Evolutionary conservation across 768 basidiomycete genomes (phyloP), one percentile per base, ranked within the genome.

Genomic region (Psilocybe azurescens): DNA sequence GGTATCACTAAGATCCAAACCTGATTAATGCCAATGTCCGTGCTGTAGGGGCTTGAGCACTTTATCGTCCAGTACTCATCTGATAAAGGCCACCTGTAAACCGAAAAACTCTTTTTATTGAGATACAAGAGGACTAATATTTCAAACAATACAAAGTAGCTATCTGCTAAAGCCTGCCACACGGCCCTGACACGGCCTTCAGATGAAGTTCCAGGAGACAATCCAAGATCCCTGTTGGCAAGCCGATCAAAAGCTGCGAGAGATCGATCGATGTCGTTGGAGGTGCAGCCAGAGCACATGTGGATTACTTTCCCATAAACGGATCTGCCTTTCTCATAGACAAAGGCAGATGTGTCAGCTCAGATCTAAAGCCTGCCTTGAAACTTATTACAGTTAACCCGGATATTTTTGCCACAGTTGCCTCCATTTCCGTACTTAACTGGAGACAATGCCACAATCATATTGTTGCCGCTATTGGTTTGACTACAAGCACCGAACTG

Each of bases 401-500:
- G 63, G 56, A 73, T 69, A 32, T 63, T 67, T 18, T 67, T 57
- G 38, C 63, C 70, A 58, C 73, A 74, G 39, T 66, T 62, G 14
- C 59, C 59, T 3, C 70, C 68, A 14, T 59, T 57, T 8, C 55
- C 59, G 60, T 70, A 72, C 44, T 70, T 61, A 10, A 47, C 10
- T 5, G 59, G 61, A 10, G 70, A 69, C 13, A 74, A 59, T 11
- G 73, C 73, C 32, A 68, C 73, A 41, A 74, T 65, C 29, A 66
- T 61, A 16, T 74, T 69, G 32, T 60, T 66, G 24, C 60, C 61
- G 14, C 54, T 62, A 56, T 67, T 72, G 14, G 41, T 32, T 14
- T 58, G 57, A 4, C 73, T 72, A 41, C 73, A 74, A 51, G 64
- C 67, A 24, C 73, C 73, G 50, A 69, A 56, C 70, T 71, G 56